phyloP scores from a whole-genome alignment of 331 rosid genomes.

The Quercus lobata region DNA sequence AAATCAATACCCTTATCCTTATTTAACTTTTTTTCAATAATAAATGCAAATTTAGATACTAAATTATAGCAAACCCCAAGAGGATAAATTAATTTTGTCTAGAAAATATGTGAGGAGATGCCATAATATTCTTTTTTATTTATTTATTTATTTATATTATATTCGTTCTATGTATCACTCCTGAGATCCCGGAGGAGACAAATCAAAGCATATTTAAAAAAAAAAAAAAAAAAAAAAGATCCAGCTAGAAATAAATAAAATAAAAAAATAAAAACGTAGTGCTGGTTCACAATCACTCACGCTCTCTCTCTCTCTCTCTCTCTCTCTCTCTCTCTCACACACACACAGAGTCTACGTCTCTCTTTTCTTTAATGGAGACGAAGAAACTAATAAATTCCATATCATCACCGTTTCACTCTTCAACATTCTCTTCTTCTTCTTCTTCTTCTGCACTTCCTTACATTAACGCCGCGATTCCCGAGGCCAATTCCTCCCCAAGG shows the following conservation, averaged over 20 bases:
- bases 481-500: conserved; percentile 8
- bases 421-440: not conserved
- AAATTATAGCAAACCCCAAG: too few relatives aligned
- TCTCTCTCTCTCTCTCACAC: not conserved
- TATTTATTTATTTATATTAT: not conserved
- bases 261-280: not conserved
- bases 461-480: not conserved
- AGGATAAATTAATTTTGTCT: too few relatives aligned
- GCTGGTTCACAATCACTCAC: not conserved
- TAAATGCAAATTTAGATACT: too few relatives aligned
- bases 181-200: not conserved
- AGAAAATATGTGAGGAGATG: not conserved
- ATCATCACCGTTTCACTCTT: conserved; percentile 6
- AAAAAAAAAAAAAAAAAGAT: too few relatives aligned
- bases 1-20: too few relatives aligned
- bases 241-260: not conserved
- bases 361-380: conserved; percentile 11
- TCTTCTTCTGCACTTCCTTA: not conserved
- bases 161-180: not conserved
- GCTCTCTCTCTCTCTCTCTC: not conserved
- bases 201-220: not conserved
- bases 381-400: conserved; percentile 19
- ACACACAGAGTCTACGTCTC: conserved; percentile 14
- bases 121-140: not conserved
- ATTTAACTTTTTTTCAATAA: too few relatives aligned